Evolutionary conservation across 1,139 yeast species (phyloP).

Genomic region (Hansenula lynferdii): DNA sequence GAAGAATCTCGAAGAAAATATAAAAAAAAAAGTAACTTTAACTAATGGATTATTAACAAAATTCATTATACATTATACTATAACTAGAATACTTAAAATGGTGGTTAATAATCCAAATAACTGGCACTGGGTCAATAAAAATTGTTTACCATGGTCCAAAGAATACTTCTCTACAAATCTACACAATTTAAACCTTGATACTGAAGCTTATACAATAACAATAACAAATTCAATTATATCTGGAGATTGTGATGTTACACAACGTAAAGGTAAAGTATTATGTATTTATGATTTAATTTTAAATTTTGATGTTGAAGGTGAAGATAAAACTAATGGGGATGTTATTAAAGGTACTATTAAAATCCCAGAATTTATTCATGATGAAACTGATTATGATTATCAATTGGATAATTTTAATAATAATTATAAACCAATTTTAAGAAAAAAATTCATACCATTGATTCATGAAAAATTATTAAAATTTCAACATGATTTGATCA

Average conservation of each 20-base stretch:
- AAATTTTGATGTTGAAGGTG: conserved; percentile 39
- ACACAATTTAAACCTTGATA: conserved; percentile 30
- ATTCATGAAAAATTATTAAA: conserved; percentile 42
- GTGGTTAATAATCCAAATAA: conserved; percentile 81
- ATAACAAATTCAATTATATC: conserved; percentile 40
- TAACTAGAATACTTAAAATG: conserved; percentile 34
- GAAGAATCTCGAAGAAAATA: conserved; percentile 1
- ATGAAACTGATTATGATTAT: conserved; percentile 61
- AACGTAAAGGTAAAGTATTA: conserved; percentile 73
- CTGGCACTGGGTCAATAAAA: conserved; percentile 88
- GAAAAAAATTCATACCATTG: conserved; percentile 45
- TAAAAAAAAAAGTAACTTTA: neutral
- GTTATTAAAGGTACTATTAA: conserved; percentile 35
- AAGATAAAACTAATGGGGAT: conserved; percentile 25
- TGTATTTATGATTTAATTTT: conserved; percentile 67
- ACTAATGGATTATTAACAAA: too few species aligned
- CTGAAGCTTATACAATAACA: conserved; percentile 31
- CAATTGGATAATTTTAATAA: conserved; percentile 39
- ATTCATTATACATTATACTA: neutral
- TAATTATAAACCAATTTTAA: conserved; percentile 34
- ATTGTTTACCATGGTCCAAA: conserved; percentile 74
- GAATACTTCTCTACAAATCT: conserved; percentile 47
- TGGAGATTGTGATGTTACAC: conserved; percentile 80
- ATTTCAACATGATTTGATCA: conserved; percentile 59
- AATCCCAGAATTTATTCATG: conserved; percentile 70